Evolutionary conservation across 1,139 yeast genomes (phyloP), one percentile per base, ranked within the genome.

Genomic region (Hemisphaericaspora lyxosophila): DNA sequence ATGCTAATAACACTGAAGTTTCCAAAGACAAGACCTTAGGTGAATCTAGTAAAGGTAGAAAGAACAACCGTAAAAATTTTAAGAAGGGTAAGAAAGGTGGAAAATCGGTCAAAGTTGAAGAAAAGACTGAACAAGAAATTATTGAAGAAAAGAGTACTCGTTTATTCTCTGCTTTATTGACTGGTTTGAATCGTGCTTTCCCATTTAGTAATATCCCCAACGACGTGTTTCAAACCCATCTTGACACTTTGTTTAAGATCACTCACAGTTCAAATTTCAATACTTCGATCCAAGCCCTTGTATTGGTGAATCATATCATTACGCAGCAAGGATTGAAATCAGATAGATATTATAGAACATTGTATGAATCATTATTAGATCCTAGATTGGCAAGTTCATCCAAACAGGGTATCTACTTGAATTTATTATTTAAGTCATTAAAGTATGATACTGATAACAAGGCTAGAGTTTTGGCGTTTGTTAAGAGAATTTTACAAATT

Each of bases 181-280:
- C 98, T 2, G 99, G 99, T 48, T 78, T 92, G 45, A 94, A 94
- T 60, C 85, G 99, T 65, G 94, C 98, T 1, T 90, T 87, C 72
- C 97, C 98, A 41, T 92, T 87, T 58, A 82, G 96, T 2, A 75
- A 79, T 44, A 70, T 94, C 41, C 85, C 95, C 7, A 73, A 80
- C 36, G 81, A 80, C 15, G 76, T 80, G 7, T 90, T 87, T 60
- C 80, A 82, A 47, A 70, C 75, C 45, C 97, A 94, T 63, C 71
- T 90, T 55, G 83, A 88, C 54, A 85, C 95, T 0, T 68, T 92
- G 42, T 94, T 85, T 70, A 80, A 80, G 54, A 90, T 92, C 54
- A 90, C 97, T 3, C 97, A 92, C 60, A 85, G 96, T 16, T 80
- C 95, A 20, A 94, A 94, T 60, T 90, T 92, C 70, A 89, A 88